Percentiles rank a stretch among this genome's conserved stretches.
These are phyloP conservation scores for Syncephalis fuscata DNA, from an alignment of 371 early-diverging fungal genomes.

Conservation along the genomic window DNA sequence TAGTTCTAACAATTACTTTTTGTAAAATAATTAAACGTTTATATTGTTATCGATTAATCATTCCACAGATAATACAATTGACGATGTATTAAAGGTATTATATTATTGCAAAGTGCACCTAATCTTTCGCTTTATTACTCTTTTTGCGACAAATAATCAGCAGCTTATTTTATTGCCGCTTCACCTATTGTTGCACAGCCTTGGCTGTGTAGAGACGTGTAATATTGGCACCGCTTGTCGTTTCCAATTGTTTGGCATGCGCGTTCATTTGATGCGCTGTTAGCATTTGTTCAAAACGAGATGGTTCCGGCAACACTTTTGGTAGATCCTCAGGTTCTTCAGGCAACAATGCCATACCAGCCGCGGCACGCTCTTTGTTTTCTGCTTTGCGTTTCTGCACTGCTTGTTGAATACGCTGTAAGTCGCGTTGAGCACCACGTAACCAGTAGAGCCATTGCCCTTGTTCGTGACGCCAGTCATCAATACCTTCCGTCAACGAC, in stretches of 20 bases:
- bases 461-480: conserved; percentile 79
- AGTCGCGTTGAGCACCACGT: conserved; percentile 75
- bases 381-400: conserved; percentile 47
- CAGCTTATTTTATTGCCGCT: no score
- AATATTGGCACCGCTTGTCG: conserved; percentile 78
- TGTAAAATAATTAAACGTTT: no score
- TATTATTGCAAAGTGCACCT: no score
- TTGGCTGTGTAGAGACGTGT: conserved; percentile 64
- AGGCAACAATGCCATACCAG: conserved; percentile 57
- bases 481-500: conserved; percentile 73
- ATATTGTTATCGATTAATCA: no score
- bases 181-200: conserved; percentile 40
- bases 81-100: no score
- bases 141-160: no score
- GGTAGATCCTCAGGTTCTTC: conserved; percentile 54
- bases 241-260: conserved; percentile 79
- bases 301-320: conserved; percentile 68
- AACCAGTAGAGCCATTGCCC: conserved; percentile 90
- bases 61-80: no score
- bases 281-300: conserved; percentile 76
- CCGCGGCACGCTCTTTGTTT: conserved; percentile 54
- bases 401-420: conserved; percentile 46
- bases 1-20: no score
- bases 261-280: conserved; percentile 78
- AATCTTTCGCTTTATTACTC: no score